Base-by-base conservation (phyloP, 2,329 filamentous ascomycete genomes). In the Clonostachys byssicola region DNA sequence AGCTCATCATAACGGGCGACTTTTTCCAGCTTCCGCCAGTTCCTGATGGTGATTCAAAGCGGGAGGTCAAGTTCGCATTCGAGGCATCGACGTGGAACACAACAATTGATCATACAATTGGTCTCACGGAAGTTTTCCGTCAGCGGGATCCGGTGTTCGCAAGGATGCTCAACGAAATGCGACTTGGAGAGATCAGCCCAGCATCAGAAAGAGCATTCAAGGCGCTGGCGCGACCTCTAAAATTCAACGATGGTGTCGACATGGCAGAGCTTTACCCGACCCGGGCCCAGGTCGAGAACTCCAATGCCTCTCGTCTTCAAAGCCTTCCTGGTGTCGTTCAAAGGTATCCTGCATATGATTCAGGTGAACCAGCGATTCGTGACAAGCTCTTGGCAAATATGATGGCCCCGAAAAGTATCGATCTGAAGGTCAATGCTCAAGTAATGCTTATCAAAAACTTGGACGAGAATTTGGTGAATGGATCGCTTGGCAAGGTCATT, bases 381-480 rank as follows among this genome's bases (percentile, higher is more conserved):
- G 90, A 95, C 42, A 92, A 84, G 60, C 67, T 97, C 1, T 73
- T 99, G 6, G 67, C 80, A 6, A 96, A 92, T 60, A 95, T 95
- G 81, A 96, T 99, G 88, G 92, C 94, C 0, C 92, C 94, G 0
- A 86, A 86, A 56, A 61, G 68, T 0, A 80, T 99, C 17, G 82
- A 88, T 34, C 70, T 99, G 33, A 97, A 96, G 65, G 86, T 94
- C 52, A 89, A 91, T 10, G 89, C 94, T 0, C 95, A 99, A 62
- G 95, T 99, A 41, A 99, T 99, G 94, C 74, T 99, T n/a, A 96
- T 99, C 75, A 99, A 99, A 67, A 99, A 99, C 58, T 86, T 97
- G 70, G 94, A 99, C 60, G 90, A 96, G 38, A 85, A 82, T 1
- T 77, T 99, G 1, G 94, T 97, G 55, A 99, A 99, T 60, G 94